Evolutionary conservation across 257 asterid genomes (phyloP).

Genomic region (Fraxinus excelsior): DNA sequence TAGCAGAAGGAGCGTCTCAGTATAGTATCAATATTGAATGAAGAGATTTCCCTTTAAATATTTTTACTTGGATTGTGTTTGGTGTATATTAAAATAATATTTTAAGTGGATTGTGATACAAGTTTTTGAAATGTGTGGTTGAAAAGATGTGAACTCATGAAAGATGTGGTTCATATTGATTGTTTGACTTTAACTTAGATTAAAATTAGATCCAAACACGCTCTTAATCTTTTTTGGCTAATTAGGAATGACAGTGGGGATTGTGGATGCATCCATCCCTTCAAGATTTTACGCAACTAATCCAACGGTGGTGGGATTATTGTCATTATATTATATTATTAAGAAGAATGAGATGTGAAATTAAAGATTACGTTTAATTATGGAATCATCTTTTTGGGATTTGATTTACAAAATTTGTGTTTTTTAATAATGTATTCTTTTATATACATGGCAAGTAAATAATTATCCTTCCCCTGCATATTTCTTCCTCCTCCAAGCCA

Average conservation of each 20-base stretch:
- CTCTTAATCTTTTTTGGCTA: not conserved
- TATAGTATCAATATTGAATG: not conserved
- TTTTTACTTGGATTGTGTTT: not conserved
- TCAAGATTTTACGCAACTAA: not conserved
- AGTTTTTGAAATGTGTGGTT: no score
- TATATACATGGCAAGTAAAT: slow-evolving; percentile 39
- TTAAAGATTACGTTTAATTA: slow-evolving; percentile 18
- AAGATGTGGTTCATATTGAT: no score
- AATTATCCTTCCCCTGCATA: slow-evolving; percentile 31
- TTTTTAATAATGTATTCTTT: not conserved
- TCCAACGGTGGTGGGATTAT: not conserved
- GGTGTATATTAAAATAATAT: no score
- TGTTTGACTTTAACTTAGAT: no score
- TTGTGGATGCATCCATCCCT: not conserved
- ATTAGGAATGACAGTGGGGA: not conserved
- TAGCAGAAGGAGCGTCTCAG: not conserved
- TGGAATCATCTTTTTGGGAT: not conserved
- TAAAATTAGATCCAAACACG: no score
- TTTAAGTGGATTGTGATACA: no score
- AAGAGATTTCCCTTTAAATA: not conserved
- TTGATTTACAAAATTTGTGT: slow-evolving; percentile 10
- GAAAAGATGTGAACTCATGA: no score
- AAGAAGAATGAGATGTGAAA: not conserved
- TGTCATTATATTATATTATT: not conserved
- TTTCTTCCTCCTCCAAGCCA: not conserved